Conservation (phyloP, 176 grass and related monocot genomes). For the Hordeum vulgare region DNA sequence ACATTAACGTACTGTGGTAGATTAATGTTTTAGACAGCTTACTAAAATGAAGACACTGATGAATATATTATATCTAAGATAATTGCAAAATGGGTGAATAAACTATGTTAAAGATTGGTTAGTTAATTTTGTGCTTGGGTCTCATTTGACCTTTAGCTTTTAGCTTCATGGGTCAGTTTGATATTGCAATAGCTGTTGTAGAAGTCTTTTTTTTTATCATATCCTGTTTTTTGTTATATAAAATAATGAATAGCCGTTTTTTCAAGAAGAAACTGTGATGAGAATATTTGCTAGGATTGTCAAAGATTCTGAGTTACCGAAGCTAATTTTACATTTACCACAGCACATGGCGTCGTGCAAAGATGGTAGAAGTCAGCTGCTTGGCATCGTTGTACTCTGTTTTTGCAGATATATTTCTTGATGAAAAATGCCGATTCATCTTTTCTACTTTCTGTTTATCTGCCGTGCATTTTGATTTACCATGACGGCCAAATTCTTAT, state of each 20-base stretch:
- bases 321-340: neutral
- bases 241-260: neutral
- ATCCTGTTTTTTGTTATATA: neutral
- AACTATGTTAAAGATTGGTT: neutral
- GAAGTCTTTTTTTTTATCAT: neutral
- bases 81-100: neutral
- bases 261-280: neutral
- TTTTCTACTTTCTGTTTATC: neutral
- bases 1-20: neutral
- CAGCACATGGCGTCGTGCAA: neutral
- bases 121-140: neutral
- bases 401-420: neutral
- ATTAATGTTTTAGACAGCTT: neutral
- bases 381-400: neutral
- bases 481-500: neutral
- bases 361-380: neutral
- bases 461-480: neutral
- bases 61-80: neutral
- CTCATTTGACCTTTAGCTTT: neutral
- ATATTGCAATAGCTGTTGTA: neutral
- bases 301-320: neutral
- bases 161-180: neutral
- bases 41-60: neutral
- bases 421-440: neutral
- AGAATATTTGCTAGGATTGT: neutral